Evolutionary conservation across 192 early-diverging fungal species (phyloP).

Genomic region (Coemansia sp.): DNA sequence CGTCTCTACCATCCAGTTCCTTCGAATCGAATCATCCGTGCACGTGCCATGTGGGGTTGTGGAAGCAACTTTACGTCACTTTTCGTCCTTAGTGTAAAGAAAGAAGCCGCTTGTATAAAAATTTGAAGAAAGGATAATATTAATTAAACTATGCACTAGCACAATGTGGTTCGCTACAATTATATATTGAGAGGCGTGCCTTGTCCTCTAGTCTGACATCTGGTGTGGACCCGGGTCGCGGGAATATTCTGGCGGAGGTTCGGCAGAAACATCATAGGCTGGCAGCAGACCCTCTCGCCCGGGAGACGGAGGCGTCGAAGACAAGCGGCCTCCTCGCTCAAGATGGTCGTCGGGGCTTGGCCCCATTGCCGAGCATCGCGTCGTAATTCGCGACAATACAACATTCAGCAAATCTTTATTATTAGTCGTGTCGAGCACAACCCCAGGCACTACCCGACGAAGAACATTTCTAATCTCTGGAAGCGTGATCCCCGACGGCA

Average conservation of each 20-base stretch:
- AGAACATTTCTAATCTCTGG: constrained; percentile 26
- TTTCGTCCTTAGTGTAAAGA: neutral
- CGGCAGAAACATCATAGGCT: neutral
- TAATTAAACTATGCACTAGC: constrained; percentile 1
- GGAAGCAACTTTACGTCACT: constrained; percentile 1
- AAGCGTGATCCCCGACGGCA: constrained; percentile 38
- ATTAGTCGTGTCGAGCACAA: constrained; percentile 23
- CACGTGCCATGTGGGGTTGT: neutral
- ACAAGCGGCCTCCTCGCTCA: neutral
- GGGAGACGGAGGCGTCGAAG: constrained; percentile 1
- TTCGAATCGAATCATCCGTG: constrained; percentile 4
- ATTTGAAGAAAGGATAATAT: neutral
- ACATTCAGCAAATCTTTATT: constrained; percentile 22
- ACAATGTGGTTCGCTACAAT: neutral
- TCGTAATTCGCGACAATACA: constrained; percentile 25
- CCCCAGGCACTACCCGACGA: constrained; percentile 6
- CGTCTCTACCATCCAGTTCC: neutral
- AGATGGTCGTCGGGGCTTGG: neutral
- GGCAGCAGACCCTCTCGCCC: constrained; percentile 7
- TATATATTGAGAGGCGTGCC: neutral
- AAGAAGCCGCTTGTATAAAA: neutral
- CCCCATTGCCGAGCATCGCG: constrained; percentile 10
- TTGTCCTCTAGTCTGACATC: neutral
- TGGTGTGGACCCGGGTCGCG: neutral
- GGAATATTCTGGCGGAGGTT: constrained; percentile 16